These are phyloP conservation scores for Inga oerstediana DNA, from an alignment of 306 rosid species.

Conservation along the genomic window DNA sequence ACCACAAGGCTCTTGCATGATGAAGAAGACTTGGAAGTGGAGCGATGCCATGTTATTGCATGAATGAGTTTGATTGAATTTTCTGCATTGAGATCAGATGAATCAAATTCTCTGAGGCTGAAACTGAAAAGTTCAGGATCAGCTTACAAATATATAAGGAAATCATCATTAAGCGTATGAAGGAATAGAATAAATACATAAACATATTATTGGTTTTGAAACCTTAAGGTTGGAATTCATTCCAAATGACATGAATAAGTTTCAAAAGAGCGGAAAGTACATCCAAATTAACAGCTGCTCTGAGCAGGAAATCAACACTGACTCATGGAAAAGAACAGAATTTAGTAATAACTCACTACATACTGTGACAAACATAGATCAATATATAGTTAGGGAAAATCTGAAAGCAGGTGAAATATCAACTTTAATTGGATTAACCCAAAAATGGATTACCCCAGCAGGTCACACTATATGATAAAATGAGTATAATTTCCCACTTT, in stretches of 20 bases:
- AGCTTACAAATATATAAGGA: constrained; percentile 15
- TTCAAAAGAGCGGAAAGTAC: not conserved
- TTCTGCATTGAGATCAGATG: constrained; percentile 58
- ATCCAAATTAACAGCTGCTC: not conserved
- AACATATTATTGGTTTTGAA: not conserved
- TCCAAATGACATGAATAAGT: not conserved
- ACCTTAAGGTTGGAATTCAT: constrained; percentile 11
- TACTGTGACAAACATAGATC: not conserved
- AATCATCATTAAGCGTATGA: not conserved
- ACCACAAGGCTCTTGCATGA: constrained; percentile 86
- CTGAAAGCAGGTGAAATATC: not conserved
- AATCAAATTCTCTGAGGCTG: constrained; percentile 39
- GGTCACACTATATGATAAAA: not conserved
- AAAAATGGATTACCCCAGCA: not conserved
- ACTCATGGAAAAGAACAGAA: not conserved
- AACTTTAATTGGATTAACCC: not conserved
- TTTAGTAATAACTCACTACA: not conserved
- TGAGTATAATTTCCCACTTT: not conserved
- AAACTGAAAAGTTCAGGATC: constrained; percentile 21
- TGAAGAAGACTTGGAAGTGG: constrained; percentile 63
- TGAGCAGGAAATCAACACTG: not conserved
- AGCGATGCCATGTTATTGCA: constrained; percentile 76
- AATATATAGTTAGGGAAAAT: not conserved
- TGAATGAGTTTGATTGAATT: constrained; percentile 84
- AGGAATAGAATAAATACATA: not conserved